Conservation (phyloP, 768 basidiomycete genomes). For the Antrodiella citrinella region DNA sequence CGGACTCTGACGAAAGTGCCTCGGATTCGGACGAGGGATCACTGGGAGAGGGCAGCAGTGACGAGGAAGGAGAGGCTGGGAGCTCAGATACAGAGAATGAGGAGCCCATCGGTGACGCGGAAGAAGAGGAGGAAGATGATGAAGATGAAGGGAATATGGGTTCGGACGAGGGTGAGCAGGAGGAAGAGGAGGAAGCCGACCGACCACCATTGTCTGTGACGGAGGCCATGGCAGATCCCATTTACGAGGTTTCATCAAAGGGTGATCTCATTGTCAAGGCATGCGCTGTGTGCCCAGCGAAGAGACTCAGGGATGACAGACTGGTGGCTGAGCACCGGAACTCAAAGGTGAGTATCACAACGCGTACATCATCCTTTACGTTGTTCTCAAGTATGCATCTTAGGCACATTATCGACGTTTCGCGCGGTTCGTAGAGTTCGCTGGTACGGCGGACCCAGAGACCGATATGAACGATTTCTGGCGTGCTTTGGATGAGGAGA, state of each 20-base stretch:
- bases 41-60: slow-evolving; percentile 12
- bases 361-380: slow-evolving; percentile 2
- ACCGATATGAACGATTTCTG: slow-evolving; percentile 42
- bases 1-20: slow-evolving; percentile 64
- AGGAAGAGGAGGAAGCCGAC: slow-evolving; percentile 19
- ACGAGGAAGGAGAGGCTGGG: slow-evolving; percentile 16
- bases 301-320: slow-evolving; percentile 50
- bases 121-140: slow-evolving; percentile 12
- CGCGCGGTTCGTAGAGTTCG: slow-evolving; percentile 38
- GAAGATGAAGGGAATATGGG: slow-evolving; percentile 24
- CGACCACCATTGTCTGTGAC: slow-evolving; percentile 42
- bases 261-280: slow-evolving; percentile 38
- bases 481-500: slow-evolving; percentile 9
- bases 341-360: slow-evolving; percentile 46
- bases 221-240: slow-evolving; percentile 54
- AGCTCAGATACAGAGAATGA: slow-evolving; percentile 12
- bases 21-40: slow-evolving; percentile 29
- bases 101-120: slow-evolving; percentile 14
- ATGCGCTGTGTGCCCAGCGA: slow-evolving; percentile 68
- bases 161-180: slow-evolving; percentile 14
- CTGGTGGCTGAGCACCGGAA: slow-evolving; percentile 51
- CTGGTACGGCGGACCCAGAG: slow-evolving; percentile 30
- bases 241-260: slow-evolving; percentile 46
- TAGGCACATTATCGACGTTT: slow-evolving; percentile 62
- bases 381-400: slow-evolving; percentile 2